Conservation (phyloP, 169 alveolate genomes). For the Ichthyophthirius multifiliis region DNA sequence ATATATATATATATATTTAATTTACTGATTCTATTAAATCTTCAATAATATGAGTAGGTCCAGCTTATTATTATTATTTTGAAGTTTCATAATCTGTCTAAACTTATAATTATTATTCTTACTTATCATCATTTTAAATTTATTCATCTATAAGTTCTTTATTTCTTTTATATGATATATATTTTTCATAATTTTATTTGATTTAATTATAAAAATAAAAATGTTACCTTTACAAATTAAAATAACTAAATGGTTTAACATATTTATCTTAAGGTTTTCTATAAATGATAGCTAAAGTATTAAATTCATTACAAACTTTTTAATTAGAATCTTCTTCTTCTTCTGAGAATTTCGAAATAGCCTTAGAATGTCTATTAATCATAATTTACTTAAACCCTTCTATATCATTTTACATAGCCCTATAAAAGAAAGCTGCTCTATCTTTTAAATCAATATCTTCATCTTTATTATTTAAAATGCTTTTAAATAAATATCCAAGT, state of each 20-base stretch:
- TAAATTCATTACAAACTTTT: conserved; percentile 66
- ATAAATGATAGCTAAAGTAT: conserved; percentile 71
- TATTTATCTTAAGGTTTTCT: conserved; percentile 71
- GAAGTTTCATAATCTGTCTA: background rate
- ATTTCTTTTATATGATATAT: background rate
- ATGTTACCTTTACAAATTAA: conserved; percentile 13
- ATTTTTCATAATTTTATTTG: background rate
- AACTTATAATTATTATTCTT: background rate
- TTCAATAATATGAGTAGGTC: background rate
- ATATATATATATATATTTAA: no score
- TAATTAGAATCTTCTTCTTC: conserved; percentile 67
- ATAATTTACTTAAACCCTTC: conserved; percentile 61
- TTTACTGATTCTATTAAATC: no score
- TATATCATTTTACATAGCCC: conserved; percentile 68
- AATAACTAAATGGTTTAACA: conserved; percentile 40
- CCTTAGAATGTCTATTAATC: conserved; percentile 41
- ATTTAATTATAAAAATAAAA: background rate
- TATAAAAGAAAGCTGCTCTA: conserved; percentile 80
- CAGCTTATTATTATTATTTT: background rate
- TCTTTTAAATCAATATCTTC: conserved; percentile 79
- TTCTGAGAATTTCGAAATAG: conserved; percentile 67
- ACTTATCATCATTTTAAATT: background rate
- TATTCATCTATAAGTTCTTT: background rate
- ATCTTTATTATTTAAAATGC: conserved; percentile 62
- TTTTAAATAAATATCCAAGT: conserved; percentile 76